Evolutionary conservation across 805 yeast genomes (phyloP), one percentile per base, ranked within the genome.

Genomic region (Zygoascus biomembranicola): DNA sequence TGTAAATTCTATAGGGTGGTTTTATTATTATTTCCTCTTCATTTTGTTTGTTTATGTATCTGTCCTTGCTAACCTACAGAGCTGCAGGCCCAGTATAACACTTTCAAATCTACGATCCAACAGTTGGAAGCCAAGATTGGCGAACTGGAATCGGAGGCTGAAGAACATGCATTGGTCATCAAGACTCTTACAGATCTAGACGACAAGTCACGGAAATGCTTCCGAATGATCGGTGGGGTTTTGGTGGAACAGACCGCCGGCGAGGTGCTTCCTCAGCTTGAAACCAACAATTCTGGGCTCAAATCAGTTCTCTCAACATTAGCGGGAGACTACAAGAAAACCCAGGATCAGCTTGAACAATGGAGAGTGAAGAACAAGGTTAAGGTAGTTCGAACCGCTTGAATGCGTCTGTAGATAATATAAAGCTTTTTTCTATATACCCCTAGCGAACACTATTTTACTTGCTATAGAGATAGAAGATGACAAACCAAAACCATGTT

Each of bases 181-280:
- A 77, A 75, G 19, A 83, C 92, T 1, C 68, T 86, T 32, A 58
- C 68, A 44, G 72, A 69, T 0, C 72, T 81, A 9, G 44, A 44
- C 4, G 81, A 82, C 23, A 57, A 61, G 1, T 81, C 77, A 46
- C 79, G 99, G 56, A 82, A 84, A 65, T 89, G 97, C 64, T 90
- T 82, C 71, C 81, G 95, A 63, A 89, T 94, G 97, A 79, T 92
- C 32, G 97, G 97, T 26, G 95, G 96, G 9, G 96, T 90, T 2
- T 75, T 92, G 32, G 86, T 90, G 16, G 95, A 90, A 64, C 84
- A 87, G 59, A 77, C 82, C 3, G 94, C 89, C 4, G 82, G 77
- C n/a, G 89, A 87, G 43, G 94, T 90, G 3, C 69, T 77, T 3
- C 84, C 83, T 11, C 74, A 83, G 10, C 69, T 89, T 52, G 74